A percentile compares a stretch with the other conserved stretches of the same genome.
Conservation (phyloP, 257 asterid genomes). For the Capsicum rhomboideum region DNA sequence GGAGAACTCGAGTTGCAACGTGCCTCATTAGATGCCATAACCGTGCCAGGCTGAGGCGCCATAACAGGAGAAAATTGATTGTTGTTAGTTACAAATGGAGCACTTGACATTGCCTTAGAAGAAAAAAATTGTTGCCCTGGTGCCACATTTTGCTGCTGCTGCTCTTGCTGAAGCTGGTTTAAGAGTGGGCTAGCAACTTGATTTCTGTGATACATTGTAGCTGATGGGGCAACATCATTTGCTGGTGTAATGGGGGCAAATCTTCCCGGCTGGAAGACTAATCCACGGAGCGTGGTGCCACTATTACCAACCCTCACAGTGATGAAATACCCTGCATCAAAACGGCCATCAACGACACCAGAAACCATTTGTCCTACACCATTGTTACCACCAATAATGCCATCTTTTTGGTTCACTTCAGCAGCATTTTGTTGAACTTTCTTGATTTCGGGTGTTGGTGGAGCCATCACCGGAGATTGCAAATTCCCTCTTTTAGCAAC, state of each 20-base stretch:
- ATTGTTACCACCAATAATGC: slow-evolving; percentile 6
- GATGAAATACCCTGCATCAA: slow-evolving; percentile 70
- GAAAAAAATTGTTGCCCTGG: slow-evolving; percentile 13
- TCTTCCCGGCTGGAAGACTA: slow-evolving; percentile 51
- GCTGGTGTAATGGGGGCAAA: slow-evolving; percentile 42
- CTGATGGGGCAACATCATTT: slow-evolving; percentile 70
- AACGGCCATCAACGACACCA: slow-evolving; percentile 71
- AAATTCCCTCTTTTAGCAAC: slow-evolving; percentile 22
- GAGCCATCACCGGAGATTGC: slow-evolving; percentile 10
- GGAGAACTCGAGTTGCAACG: slow-evolving; percentile 21
- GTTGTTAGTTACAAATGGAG: slow-evolving; percentile 7
- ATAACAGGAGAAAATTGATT: slow-evolving; percentile 7
- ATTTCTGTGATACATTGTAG: slow-evolving; percentile 41
- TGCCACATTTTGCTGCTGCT: slow-evolving; percentile 13
- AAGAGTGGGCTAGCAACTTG: slow-evolving; percentile 22
- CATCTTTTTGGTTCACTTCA: slow-evolving; percentile 12
- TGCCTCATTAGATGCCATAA: neutral
- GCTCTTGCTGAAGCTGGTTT: slow-evolving; percentile 10
- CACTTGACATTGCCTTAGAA: slow-evolving; percentile 3
- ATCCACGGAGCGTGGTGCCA: slow-evolving; percentile 50
- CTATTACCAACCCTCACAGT: slow-evolving; percentile 47
- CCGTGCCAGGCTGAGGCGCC: slow-evolving; percentile 7
- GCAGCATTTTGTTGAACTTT: neutral
- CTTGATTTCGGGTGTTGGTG: slow-evolving; percentile 10
- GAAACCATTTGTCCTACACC: slow-evolving; percentile 37